A percentile compares a stretch with the other conserved stretches of the same genome.
phyloP scores from a whole-genome alignment of 371 early-diverging fungal genomes.

The Encephalitozoon romaleae region DNA sequence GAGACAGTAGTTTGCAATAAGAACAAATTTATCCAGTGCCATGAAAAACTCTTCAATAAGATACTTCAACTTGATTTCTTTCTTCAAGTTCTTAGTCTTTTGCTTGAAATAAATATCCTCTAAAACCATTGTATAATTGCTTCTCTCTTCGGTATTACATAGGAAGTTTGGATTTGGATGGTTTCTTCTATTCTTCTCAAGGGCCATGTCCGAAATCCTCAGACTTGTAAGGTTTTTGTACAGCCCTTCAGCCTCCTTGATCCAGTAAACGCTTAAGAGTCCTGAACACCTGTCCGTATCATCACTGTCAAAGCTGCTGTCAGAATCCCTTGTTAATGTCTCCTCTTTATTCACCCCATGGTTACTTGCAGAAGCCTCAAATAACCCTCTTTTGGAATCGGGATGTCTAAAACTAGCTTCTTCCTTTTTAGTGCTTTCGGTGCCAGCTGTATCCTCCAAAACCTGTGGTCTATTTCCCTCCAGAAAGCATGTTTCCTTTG shows the following conservation, averaged over 20 bases:
- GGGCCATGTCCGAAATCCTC: neutral
- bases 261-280: neutral
- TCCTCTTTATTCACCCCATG: neutral
- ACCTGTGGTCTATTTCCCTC: neutral
- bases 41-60: neutral
- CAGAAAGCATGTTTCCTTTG: neutral
- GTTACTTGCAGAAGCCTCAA: neutral
- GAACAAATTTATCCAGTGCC: neutral
- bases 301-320: neutral
- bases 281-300: neutral
- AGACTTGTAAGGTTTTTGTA: neutral
- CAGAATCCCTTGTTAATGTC: neutral
- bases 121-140: neutral
- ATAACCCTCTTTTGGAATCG: neutral
- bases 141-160: neutral
- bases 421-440: neutral
- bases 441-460: neutral
- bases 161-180: neutral
- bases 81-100: neutral
- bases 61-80: neutral
- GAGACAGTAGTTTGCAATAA: constrained; percentile 1
- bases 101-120: neutral
- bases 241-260: neutral
- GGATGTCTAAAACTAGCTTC: neutral
- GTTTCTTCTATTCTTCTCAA: neutral